These are phyloP conservation scores for Rhizoctonia solani DNA, from an alignment of 1,284 basidiomycete genomes.

Conservation along the genomic window DNA sequence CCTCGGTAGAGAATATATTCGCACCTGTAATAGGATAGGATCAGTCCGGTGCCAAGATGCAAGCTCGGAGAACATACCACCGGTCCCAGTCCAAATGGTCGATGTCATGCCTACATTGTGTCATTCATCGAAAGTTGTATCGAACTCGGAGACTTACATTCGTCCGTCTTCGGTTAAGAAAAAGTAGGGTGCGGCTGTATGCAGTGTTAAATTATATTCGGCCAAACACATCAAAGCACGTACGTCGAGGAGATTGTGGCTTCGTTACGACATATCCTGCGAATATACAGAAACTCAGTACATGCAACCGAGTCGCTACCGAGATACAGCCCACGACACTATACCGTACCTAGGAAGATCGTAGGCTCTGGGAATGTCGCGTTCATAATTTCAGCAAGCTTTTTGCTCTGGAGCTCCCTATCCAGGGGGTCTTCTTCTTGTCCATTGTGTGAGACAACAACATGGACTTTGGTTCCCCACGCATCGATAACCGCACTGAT, in stretches of 20 bases:
- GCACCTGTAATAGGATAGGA: slow-evolving; percentile 56
- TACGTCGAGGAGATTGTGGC: slow-evolving; percentile 72
- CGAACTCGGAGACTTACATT: slow-evolving; percentile 47
- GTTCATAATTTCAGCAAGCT: slow-evolving; percentile 80
- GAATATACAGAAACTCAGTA: too few species aligned
- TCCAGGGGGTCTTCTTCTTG: slow-evolving; percentile 92
- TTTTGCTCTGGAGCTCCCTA: slow-evolving; percentile 83
- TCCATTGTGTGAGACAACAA: slow-evolving; percentile 89
- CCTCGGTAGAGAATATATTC: slow-evolving; percentile 88
- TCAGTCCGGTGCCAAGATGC: neutral
- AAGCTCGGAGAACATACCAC: slow-evolving; percentile 62
- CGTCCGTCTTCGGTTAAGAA: slow-evolving; percentile 75
- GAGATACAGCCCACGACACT: neutral
- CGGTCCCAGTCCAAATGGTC: slow-evolving; percentile 70
- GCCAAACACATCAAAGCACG: slow-evolving; percentile 41
- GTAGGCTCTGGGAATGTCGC: slow-evolving; percentile 74
- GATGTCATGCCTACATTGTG: slow-evolving; percentile 59
- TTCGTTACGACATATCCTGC: slow-evolving; percentile 62
- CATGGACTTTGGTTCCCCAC: slow-evolving; percentile 78
- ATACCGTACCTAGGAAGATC: slow-evolving; percentile 80
- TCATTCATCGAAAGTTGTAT: neutral
- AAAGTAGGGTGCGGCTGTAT: slow-evolving; percentile 78
- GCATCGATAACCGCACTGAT: slow-evolving; percentile 88
- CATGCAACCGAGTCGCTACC: slow-evolving; percentile 42
- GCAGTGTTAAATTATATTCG: neutral